phyloP scores from a whole-genome alignment of 768 basidiomycete species.

The Xerocomellus amylosporus region DNA sequence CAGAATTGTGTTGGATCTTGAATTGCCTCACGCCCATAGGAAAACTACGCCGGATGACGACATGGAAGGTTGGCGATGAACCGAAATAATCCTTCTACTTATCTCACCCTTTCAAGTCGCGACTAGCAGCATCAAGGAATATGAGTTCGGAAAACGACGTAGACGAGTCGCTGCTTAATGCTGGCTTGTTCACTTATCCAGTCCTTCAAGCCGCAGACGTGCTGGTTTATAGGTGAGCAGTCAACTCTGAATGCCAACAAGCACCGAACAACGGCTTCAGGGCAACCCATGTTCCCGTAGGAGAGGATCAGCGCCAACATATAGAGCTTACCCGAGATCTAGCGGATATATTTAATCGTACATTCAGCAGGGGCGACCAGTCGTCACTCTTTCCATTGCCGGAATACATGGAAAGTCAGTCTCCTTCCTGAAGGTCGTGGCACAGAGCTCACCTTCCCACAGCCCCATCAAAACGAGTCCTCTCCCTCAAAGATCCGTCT shows the following conservation, averaged over 20 bases:
- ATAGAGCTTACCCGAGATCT: conserved; percentile 85
- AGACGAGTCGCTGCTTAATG: conserved; percentile 77
- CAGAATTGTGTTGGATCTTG: conserved; percentile 87
- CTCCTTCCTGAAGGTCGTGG: background rate
- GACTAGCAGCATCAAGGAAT: conserved; percentile 71
- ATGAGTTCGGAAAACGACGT: conserved; percentile 72
- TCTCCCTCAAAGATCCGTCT: conserved; percentile 81
- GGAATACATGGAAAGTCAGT: conserved; percentile 68
- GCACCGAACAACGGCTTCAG: conserved; percentile 35
- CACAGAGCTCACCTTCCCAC: background rate
- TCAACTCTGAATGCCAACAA: background rate
- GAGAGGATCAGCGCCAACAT: conserved; percentile 95
- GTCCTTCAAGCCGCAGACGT: conserved; percentile 94
- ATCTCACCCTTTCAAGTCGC: conserved; percentile 47
- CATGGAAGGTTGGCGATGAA: conserved; percentile 75
- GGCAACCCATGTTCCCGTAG: conserved; percentile 92
- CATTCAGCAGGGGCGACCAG: conserved; percentile 44
- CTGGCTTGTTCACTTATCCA: conserved; percentile 89
- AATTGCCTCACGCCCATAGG: conserved; percentile 83
- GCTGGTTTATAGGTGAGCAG: conserved; percentile 69
- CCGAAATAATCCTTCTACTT: background rate
- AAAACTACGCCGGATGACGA: conserved; percentile 86
- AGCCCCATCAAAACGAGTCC: conserved; percentile 80
- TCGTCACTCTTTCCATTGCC: conserved; percentile 68
- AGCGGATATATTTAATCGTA: conserved; percentile 78